These are phyloP conservation scores for Trematosphaeria pertusa DNA, from an alignment of 2,329 filamentous ascomycete genomes.

Conservation along the genomic window DNA sequence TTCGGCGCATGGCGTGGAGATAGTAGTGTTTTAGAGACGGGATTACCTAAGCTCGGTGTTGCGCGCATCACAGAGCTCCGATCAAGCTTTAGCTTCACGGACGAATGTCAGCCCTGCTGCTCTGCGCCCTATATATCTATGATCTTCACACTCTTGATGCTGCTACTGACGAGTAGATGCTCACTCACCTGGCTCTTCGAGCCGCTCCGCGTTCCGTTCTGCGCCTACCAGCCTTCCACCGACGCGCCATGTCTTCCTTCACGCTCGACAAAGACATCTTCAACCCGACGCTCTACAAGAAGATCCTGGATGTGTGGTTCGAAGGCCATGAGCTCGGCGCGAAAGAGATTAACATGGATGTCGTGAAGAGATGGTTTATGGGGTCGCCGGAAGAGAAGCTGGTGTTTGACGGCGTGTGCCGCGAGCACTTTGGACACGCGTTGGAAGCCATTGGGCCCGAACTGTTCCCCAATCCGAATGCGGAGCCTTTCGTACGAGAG, in stretches of 20 bases:
- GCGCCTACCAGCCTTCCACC: neutral
- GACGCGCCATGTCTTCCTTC: conserved; percentile 41
- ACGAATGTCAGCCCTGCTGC: too few relatives aligned
- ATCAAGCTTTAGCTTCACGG: too few relatives aligned
- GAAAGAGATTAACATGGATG: conserved; percentile 26
- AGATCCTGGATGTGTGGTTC: conserved; percentile 50
- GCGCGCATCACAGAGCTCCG: too few relatives aligned
- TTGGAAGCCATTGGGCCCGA: conserved; percentile 48
- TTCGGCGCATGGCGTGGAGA: too few relatives aligned
- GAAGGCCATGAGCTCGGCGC: conserved; percentile 35
- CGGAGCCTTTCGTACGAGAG: conserved; percentile 48
- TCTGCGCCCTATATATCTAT: too few relatives aligned
- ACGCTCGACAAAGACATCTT: conserved; percentile 49
- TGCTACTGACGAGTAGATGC: neutral
- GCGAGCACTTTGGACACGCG: conserved; percentile 40
- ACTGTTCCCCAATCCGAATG: conserved; percentile 36
- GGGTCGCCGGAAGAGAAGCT: conserved; percentile 40
- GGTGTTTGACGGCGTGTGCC: conserved; percentile 48
- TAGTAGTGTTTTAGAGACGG: too few relatives aligned
- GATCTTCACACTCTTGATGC: too few relatives aligned
- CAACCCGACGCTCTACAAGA: conserved; percentile 47
- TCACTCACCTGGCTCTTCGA: neutral
- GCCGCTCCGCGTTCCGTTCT: neutral
- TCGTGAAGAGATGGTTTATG: conserved; percentile 48
- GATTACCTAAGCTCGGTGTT: too few relatives aligned